A percentile compares a stretch with the other conserved stretches of the same genome.
These are phyloP conservation scores for Fusarium sp. DNA, from an alignment of 2,329 filamentous ascomycete genomes.

Conservation along the genomic window DNA sequence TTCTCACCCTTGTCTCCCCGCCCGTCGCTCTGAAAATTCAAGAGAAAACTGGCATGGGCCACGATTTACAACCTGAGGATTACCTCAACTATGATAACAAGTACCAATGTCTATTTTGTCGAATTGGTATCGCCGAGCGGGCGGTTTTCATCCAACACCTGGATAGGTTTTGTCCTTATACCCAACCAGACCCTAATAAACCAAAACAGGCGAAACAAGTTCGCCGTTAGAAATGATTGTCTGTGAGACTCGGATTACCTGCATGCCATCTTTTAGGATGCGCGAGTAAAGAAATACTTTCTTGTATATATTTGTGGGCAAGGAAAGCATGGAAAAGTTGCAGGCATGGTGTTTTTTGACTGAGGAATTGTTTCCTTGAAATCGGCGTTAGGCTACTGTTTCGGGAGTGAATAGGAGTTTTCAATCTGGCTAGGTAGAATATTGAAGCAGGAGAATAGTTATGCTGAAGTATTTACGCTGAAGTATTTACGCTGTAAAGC, in stretches of 20 bases:
- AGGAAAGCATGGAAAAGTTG: background rate
- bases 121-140: background rate
- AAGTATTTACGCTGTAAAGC: background rate
- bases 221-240: background rate
- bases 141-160: slow-evolving; percentile 11
- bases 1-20: background rate
- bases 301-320: background rate
- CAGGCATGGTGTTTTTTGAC: background rate
- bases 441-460: background rate
- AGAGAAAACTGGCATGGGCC: background rate
- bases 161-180: background rate
- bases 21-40: background rate
- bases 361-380: background rate
- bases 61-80: background rate
- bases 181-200: background rate
- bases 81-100: slow-evolving; percentile 9
- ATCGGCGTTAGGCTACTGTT: background rate
- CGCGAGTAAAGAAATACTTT: background rate
- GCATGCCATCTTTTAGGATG: background rate
- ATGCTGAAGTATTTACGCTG: background rate
- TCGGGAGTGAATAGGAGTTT: background rate
- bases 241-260: background rate
- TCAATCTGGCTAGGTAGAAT: background rate
- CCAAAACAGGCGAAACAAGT: background rate
- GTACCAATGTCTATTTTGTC: slow-evolving; percentile 23